Evolutionary conservation across 768 basidiomycete species (phyloP), one percentile per base, ranked within the genome.

Genomic region (Aureoboletus auriporus): DNA sequence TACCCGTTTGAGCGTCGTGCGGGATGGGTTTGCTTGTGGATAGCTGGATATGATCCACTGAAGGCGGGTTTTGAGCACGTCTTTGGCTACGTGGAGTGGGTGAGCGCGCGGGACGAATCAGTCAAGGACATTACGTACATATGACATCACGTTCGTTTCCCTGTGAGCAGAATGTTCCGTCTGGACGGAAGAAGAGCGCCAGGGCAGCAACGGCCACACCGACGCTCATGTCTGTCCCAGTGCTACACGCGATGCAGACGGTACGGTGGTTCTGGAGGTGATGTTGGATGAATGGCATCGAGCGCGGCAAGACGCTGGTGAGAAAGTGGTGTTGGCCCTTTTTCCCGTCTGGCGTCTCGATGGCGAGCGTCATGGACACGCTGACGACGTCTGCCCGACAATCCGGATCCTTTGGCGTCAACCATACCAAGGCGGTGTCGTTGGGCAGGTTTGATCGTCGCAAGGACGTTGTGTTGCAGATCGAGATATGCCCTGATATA

Each of bases 41-140:
- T 77, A 70, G 54, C 80, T 84, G 16, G 84, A 73, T 49, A 93
- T 86, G 41, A 97, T 80, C 89, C 89, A 92, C 61, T 97, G 85
- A 31, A 97, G 72, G 14, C 92, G 76, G 11, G 73, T 83, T 10
- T 81, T 79, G 53, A 97, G 80, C 11, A 75, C 67, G 16, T 73
- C 66, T 64, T 96, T 96, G 54, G 71, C 75, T 38, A 59, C 16
- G 31, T 31, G 34, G 31, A 52, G 16, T 17, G 8, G 1, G 28
- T 54, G 11, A 60, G 43, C 23, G n/a, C 9, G 8, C 9, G 30
- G 30, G 35, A 39, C 8, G 16, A 17, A 26, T n/a, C 6, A 29
- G 5, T 17, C 8, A n/a, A 36, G n/a, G 33, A 39, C 1, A 8
- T n/a, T 20, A 66, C 65, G 46, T 47, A 66, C 65, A 60, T 6